Evolutionary conservation across 2,329 filamentous ascomycete species (phyloP), one percentile per base, ranked within the genome.

Genomic region (Apiospora phragmitis): DNA sequence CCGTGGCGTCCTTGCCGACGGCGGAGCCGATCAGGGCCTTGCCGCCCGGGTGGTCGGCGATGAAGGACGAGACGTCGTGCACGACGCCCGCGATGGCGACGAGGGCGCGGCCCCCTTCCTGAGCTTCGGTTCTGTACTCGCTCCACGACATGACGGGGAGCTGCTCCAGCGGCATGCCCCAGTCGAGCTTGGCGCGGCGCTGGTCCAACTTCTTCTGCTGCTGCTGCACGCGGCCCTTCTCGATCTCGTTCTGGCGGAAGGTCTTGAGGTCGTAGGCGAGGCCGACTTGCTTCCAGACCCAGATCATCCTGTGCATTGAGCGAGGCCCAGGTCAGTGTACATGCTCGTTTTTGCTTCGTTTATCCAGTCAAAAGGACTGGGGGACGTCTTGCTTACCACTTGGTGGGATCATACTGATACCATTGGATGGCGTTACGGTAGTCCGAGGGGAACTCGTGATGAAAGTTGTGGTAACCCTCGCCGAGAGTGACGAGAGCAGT

Each of bases 401-500:
- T 92, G 78, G 90, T 92, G 5, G 90, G 90, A 79, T 92, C 90
- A 76, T 92, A 92, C 81, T 92, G 90, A 81, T 87, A 87, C 89
- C 89, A 92, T 77, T 91, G 84, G 72, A 92, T 91, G 65, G 89
- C 90, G 77, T 92, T 92, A 76, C 90, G 89, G 85, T 92, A 92
- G 79, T 92, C 90, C 4, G 89, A 91, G 41, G 90, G 90, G 80
- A 92, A 92, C 76, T 92, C 90, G 83, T 92, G 90, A 82, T 92
- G 90, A 85, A 92, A 92, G 84, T 92, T 92, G 85, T 92, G 90
- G 83, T 92, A 92, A 24, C 90, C 90, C 80, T 92, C 90, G 35
- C 90, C 90, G 45, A 92, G 87, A 29, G 90, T 92, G 72, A 91
- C 85, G 7, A 92, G 81, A 59, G 90, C 90, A 41, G 90, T 92